Evolutionary conservation across 2,329 filamentous ascomycete genomes (phyloP).

Genomic region (Colletotrichum sp.): DNA sequence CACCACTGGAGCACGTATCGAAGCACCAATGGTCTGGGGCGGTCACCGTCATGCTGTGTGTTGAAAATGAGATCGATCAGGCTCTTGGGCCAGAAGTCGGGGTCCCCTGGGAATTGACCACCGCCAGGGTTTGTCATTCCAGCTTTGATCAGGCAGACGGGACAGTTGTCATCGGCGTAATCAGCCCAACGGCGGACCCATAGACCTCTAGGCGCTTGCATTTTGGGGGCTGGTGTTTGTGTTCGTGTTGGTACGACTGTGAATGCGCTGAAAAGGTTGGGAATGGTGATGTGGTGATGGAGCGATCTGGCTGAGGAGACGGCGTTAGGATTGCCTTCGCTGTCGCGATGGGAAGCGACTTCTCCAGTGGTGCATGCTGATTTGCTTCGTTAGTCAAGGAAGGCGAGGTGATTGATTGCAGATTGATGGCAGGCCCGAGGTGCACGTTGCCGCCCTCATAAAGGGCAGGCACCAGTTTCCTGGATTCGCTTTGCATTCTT

Average conservation of each 20-base stretch:
- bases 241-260: background rate
- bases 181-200: background rate
- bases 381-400: background rate
- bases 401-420: background rate
- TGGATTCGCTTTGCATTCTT: too few relatives aligned
- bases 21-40: too few relatives aligned
- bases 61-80: too few relatives aligned
- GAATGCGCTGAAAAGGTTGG: background rate
- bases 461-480: background rate
- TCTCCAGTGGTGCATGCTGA: background rate
- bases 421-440: background rate
- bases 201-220: background rate
- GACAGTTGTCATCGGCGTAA: background rate
- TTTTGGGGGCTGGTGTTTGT: background rate
- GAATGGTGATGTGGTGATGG: background rate
- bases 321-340: background rate
- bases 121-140: background rate
- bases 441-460: background rate
- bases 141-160: background rate
- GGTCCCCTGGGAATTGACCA: too few relatives aligned
- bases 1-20: too few relatives aligned
- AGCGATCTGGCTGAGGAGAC: background rate
- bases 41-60: fast-evolving
- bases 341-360: background rate
- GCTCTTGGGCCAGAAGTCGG: too few relatives aligned